Evolutionary conservation across 2,329 filamentous ascomycete genomes (phyloP).

Genomic region (Talaromyces pinophilus): DNA sequence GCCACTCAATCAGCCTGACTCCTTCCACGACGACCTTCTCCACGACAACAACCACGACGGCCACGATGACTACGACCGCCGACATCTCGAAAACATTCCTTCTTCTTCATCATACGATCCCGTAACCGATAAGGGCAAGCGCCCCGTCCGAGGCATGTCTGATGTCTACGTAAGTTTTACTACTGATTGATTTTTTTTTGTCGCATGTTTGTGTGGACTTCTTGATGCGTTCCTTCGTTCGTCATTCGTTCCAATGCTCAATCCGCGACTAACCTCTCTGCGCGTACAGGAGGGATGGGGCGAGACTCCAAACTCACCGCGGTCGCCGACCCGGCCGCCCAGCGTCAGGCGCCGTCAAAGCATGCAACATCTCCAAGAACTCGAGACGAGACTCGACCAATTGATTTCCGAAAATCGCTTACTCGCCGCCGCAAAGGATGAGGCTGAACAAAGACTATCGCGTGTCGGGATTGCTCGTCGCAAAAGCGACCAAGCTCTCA

Average conservation of each 20-base stretch:
- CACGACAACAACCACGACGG: slow-evolving; percentile 24
- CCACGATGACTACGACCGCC: slow-evolving; percentile 22
- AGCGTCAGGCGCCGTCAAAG: slow-evolving; percentile 97
- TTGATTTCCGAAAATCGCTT: slow-evolving; percentile 80
- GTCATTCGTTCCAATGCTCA: slow-evolving; percentile 25
- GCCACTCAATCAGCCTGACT: slow-evolving; percentile 20
- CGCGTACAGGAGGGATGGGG: slow-evolving; percentile 80
- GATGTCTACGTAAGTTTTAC: slow-evolving; percentile 82
- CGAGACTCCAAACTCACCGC: slow-evolving; percentile 79
- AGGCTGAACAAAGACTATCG: slow-evolving; percentile 66
- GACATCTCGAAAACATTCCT: slow-evolving; percentile 42
- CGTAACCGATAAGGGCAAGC: slow-evolving; percentile 83
- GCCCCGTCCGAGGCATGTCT: slow-evolving; percentile 80
- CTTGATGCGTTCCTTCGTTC: slow-evolving; percentile 28
- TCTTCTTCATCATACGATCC: slow-evolving; percentile 66
- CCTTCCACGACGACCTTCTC: not conserved
- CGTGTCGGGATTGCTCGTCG: slow-evolving; percentile 56
- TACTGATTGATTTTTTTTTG: slow-evolving; percentile 27
- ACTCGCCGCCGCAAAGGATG: slow-evolving; percentile 70
- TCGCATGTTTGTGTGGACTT: slow-evolving; percentile 23
- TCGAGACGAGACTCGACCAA: slow-evolving; percentile 82
- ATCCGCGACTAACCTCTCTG: slow-evolving; percentile 23
- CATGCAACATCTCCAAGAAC: slow-evolving; percentile 87
- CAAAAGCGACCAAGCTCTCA: slow-evolving; percentile 57
- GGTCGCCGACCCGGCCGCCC: slow-evolving; percentile 88